These are phyloP conservation scores for Xylaria acuta DNA, from an alignment of 495 filamentous ascomycete species.

Conservation along the genomic window DNA sequence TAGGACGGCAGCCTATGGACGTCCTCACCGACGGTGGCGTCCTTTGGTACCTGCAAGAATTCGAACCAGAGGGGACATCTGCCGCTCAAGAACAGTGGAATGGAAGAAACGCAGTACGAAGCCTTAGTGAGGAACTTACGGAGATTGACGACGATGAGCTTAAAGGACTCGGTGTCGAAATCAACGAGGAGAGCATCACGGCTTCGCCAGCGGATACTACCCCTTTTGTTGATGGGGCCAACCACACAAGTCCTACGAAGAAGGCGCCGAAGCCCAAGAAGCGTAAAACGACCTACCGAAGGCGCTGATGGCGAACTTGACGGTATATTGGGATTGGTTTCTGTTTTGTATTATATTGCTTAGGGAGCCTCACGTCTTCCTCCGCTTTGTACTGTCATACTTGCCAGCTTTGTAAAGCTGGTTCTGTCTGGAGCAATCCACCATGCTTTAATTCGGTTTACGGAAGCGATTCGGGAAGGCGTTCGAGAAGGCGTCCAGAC, in stretches of 20 bases:
- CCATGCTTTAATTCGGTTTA: conserved; percentile 12
- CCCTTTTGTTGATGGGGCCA: conserved; percentile 30
- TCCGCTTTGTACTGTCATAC: conserved; percentile 25
- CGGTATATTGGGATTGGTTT: conserved; percentile 7
- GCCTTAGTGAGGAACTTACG: conserved; percentile 83
- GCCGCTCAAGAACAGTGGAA: conserved; percentile 74
- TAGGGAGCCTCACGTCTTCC: conserved; percentile 2
- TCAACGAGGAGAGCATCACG: conserved; percentile 51
- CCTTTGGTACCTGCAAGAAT: conserved; percentile 86
- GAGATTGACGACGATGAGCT: conserved; percentile 90
- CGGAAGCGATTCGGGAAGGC: conserved; percentile 25
- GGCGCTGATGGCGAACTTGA: conserved; percentile 26
- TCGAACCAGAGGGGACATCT: conserved; percentile 78
- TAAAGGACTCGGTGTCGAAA: conserved; percentile 60
- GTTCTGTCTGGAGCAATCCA: conserved; percentile 12
- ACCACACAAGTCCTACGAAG: conserved; percentile 32
- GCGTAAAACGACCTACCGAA: conserved; percentile 39
- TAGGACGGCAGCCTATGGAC: conserved; percentile 51
- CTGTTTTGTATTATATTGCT: conserved; percentile 27
- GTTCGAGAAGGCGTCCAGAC: conserved; percentile 21
- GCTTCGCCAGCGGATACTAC: conserved; percentile 45
- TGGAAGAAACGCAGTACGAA: conserved; percentile 74
- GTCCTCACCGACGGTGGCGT: conserved; percentile 74
- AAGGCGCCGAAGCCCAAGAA: conserved; percentile 42
- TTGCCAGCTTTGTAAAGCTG: conserved; percentile 12